phyloP scores from a whole-genome alignment of 768 basidiomycete species.

The Naganishia vaughanmartiniae region DNA sequence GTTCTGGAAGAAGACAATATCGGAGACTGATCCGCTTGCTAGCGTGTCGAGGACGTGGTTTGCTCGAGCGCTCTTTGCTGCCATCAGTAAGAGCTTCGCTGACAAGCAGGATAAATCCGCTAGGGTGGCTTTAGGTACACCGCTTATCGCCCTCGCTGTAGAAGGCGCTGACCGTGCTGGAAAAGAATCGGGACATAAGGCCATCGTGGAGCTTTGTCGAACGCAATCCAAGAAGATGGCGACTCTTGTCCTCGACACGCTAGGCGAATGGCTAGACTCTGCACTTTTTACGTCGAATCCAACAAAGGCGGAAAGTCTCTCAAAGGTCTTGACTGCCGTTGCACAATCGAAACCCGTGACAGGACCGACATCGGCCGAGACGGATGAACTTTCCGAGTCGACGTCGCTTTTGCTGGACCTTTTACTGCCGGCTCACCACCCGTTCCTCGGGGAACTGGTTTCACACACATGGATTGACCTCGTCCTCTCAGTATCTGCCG shows the following conservation, averaged over 20 bases:
- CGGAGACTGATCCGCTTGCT: constrained; percentile 23
- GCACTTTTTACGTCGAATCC: constrained; percentile 57
- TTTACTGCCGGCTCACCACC: constrained; percentile 73
- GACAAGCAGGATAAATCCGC: constrained; percentile 20
- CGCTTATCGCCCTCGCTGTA: constrained; percentile 66
- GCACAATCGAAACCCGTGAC: background rate
- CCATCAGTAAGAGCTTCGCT: constrained; percentile 1
- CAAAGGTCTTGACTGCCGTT: constrained; percentile 53
- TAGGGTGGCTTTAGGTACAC: background rate
- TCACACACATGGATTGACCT: constrained; percentile 77
- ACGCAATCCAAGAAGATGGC: constrained; percentile 58
- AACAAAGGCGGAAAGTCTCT: constrained; percentile 43
- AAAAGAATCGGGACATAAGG: constrained; percentile 57
- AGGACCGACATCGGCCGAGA: background rate
- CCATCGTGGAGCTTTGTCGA: constrained; percentile 55
- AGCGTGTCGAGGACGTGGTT: constrained; percentile 2
- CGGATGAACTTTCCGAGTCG: background rate
- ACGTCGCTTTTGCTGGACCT: constrained; percentile 57
- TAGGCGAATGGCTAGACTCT: constrained; percentile 52
- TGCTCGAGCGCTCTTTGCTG: constrained; percentile 7
- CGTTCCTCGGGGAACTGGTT: constrained; percentile 53
- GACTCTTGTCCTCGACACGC: constrained; percentile 62
- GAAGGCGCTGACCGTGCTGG: constrained; percentile 61
- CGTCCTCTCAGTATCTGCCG: constrained; percentile 66
- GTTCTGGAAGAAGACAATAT: constrained; percentile 29